Conservation (phyloP, 2,329 filamentous ascomycete species). For the Exophiala sideris region DNA sequence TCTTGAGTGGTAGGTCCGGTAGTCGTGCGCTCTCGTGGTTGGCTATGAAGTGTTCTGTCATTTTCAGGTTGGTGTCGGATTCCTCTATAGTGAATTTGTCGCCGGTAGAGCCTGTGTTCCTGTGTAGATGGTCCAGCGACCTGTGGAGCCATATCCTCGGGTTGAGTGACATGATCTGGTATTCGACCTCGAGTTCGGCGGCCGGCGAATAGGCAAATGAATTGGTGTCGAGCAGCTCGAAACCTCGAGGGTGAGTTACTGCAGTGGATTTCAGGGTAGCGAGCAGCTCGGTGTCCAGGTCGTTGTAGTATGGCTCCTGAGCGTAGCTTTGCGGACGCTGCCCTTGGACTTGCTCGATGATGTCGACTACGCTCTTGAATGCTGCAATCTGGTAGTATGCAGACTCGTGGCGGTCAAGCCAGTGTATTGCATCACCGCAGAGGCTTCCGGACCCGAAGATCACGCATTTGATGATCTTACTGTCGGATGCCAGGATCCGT, state of each 20-base stretch:
- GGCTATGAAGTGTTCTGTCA: not conserved
- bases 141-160: slow-evolving; percentile 20
- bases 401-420: slow-evolving; percentile 17
- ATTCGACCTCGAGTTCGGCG: slow-evolving; percentile 33
- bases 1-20: slow-evolving; percentile 12
- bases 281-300: slow-evolving; percentile 39
- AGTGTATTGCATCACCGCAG: slow-evolving; percentile 17
- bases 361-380: slow-evolving; percentile 11
- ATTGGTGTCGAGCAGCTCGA: slow-evolving; percentile 45
- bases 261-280: slow-evolving; percentile 35
- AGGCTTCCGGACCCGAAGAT: slow-evolving; percentile 22
- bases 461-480: slow-evolving; percentile 12
- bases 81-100: not conserved
- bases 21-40: slow-evolving; percentile 2
- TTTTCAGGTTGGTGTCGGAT: not conserved
- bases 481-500: not conserved
- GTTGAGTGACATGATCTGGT: slow-evolving; percentile 9
- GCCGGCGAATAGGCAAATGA: slow-evolving; percentile 63
- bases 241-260: slow-evolving; percentile 51
- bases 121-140: slow-evolving; percentile 3
- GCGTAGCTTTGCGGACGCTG: slow-evolving; percentile 45
- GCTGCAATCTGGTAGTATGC: slow-evolving; percentile 22
- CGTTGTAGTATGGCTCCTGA: slow-evolving; percentile 51
- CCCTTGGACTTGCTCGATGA: slow-evolving; percentile 11
- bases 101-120: not conserved